Evolutionary conservation across 23 red algal species (phyloP).

Genomic region (Gracilaria gracilis): DNA sequence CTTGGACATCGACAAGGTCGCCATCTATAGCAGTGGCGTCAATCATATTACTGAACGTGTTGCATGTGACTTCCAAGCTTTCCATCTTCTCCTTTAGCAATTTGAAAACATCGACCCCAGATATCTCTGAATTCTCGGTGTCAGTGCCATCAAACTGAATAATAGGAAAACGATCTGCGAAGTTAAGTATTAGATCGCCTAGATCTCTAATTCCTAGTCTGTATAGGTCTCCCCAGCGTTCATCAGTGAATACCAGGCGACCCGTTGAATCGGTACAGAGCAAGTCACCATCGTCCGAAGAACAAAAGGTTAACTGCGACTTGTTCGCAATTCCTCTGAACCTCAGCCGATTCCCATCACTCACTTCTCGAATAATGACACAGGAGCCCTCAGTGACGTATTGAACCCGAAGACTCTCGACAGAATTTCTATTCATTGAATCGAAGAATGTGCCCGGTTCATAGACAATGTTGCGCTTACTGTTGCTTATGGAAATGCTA

Average conservation of each 20-base stretch:
- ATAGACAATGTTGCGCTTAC: neutral
- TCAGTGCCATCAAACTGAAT: constrained; percentile 15
- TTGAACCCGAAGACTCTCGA: neutral
- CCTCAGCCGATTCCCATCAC: neutral
- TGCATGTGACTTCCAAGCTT: neutral
- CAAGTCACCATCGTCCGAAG: neutral
- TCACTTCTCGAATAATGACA: neutral
- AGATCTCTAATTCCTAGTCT: neutral
- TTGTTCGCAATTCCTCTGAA: neutral
- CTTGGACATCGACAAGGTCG: neutral
- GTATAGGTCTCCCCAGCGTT: neutral
- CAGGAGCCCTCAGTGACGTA: neutral
- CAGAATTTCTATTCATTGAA: neutral
- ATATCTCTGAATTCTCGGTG: neutral
- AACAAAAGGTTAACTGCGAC: neutral
- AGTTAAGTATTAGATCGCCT: neutral
- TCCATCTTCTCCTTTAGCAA: neutral
- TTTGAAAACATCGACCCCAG: neutral
- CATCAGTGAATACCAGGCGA: neutral
- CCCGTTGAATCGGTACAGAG: neutral
- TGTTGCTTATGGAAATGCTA: neutral
- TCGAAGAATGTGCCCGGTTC: neutral
- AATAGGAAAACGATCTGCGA: neutral
- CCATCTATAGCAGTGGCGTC: neutral
- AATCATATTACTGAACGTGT: neutral